Base-by-base conservation (phyloP, 2,329 filamentous ascomycete species). In the Ophiostoma montium region DNA sequence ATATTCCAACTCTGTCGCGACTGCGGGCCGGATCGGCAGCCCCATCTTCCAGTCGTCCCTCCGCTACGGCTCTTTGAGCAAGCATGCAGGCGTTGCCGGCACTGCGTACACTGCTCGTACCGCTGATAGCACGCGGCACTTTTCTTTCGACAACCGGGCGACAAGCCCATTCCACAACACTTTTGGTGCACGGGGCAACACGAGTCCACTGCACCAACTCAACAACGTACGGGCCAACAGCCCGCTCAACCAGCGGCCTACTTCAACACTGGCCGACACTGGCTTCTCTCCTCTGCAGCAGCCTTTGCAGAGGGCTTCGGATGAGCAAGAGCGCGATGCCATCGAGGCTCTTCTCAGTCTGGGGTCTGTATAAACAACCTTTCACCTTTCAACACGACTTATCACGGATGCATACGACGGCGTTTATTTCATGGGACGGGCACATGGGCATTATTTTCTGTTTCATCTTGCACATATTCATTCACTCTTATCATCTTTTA, bases 291-390 rank as follows among this genome's bases (percentile, higher is more conserved):
- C 75, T 63, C 67, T 78, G 58, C 68, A 70, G 52, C 65, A 72
- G 53, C 67, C 75, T 63, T 67, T 78, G 58, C 68, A 70, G 52
- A 65, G 73, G 53, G 65, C 75, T 53, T 74, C 78, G 49, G 78
- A 82, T 62, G 75, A 79, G 53, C 82, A 87, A 65, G 86, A 90
- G 70, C 81, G 82, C 58, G 85, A 87, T 65, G 86, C 86, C 49
- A 77, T 89, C 55, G 85, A 87, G 65, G 86, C 85, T 56, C 77
- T 90, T 60, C 70, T 92, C 60, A 78, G 80, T 64, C 82, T 92
- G 65, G 83, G 85, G 67, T 89, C 84, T 76, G 71, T 82, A 76
- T 82, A 81, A 45, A 39, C 27, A 47, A 15, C 23, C 11, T 77
- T 67, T 70, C 56, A 60, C 15, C 27, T 30, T 23, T 30, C 23